Conservation (phyloP, 1,284 basidiomycete species). For the Neolentinus lepideus region DNA sequence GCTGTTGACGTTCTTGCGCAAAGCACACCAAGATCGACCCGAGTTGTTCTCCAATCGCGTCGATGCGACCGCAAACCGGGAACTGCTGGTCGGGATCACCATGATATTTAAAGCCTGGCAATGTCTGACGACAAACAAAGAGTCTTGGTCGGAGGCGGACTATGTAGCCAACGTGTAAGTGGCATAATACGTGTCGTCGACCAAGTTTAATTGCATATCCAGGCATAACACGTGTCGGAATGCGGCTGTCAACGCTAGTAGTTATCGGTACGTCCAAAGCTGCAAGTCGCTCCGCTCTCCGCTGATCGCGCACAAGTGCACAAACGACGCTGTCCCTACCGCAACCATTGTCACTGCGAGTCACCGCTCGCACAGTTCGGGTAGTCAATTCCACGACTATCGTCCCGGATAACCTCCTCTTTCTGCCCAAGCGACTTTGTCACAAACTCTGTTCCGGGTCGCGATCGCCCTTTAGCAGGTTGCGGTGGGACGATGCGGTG, state of each 20-base stretch:
- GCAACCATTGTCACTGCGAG: constrained; percentile 27
- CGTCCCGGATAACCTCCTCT: constrained; percentile 40
- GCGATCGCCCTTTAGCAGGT: constrained; percentile 37
- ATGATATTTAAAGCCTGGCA: constrained; percentile 38
- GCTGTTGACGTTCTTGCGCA: constrained; percentile 31
- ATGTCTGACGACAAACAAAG: constrained; percentile 26
- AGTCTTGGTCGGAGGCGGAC: constrained; percentile 47
- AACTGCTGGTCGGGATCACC: constrained; percentile 30
- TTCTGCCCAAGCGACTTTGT: constrained; percentile 32
- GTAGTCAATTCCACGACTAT: constrained; percentile 37
- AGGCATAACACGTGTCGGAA: constrained; percentile 45
- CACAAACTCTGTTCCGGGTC: constrained; percentile 31
- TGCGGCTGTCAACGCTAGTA: constrained; percentile 32
- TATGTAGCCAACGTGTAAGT: constrained; percentile 47
- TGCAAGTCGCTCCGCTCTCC: neutral
- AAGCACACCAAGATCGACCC: constrained; percentile 28
- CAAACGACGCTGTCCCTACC: constrained; percentile 44
- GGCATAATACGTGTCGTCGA: neutral
- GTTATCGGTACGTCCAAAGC: constrained; percentile 29
- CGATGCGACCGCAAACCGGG: constrained; percentile 13
- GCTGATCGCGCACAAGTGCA: constrained; percentile 22
- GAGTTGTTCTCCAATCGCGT: constrained; percentile 30
- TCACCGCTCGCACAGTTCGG: constrained; percentile 25
- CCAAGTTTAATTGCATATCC: constrained; percentile 1
- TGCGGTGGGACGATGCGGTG: constrained; percentile 29